Base-by-base conservation (phyloP, 148 eudicot species). In the Cornus kousa region DNA sequence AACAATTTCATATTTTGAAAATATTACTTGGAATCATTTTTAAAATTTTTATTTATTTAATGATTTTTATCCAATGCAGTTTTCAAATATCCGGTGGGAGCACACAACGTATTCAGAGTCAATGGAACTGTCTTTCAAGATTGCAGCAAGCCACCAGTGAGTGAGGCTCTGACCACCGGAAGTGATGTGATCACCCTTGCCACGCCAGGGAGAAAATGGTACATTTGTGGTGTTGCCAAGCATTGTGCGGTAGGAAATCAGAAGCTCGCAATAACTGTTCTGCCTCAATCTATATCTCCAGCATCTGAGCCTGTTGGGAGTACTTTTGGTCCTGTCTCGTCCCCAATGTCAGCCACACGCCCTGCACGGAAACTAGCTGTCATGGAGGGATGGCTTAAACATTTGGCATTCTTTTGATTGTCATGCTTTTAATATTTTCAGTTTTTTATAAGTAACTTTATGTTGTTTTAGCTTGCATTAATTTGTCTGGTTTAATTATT, bases 171-270 rank as follows among this genome's bases (percentile, higher is more conserved):
- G 0, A 64, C 70, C 16, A 48, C 71, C 11, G 86, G 86, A 67
- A n/a, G 72, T 32, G 89, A 86, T 48, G 70, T 59, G 12, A 67
- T 86, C 20, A 55, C 72, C 40, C 81, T 86, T 8, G 17, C 28
- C 14, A 46, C 76, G 24, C 70, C 86, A 0, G 86, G 89, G 0
- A 79, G 67, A n/a, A 86, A 84, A 73, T 83, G 84, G 83, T 86
- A 81, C 79, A 69, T 86, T 76, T 81, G 89, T 39, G 83, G 78
- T 5, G 74, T 73, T 7, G 73, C 16, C 1, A 35, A 50, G 1
- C 86, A 86, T 46, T 86, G 89, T 37, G 24, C 35, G 3, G 46
- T 35, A 14, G 67, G 70, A 12, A 53, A 53, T 53, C 83, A 81
- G 33, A 86, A 86, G 77, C 76, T 86, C 40, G 81, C 60, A 39